Conservation (phyloP, 2,329 filamentous ascomycete species). For the Cercospora sp. region DNA sequence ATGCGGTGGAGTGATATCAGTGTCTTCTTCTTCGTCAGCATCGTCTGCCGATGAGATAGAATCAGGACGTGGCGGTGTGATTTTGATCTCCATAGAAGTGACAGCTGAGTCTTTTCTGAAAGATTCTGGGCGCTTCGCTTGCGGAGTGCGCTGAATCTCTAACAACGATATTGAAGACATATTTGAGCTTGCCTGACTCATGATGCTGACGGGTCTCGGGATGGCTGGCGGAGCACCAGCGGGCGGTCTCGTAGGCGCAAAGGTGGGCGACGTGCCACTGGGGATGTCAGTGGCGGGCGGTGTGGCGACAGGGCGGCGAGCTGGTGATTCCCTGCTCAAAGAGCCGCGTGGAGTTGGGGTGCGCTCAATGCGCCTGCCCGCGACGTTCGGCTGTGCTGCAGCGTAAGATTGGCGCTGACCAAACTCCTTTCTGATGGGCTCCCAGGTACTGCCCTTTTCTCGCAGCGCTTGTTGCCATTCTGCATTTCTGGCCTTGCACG, state of each 20-base stretch:
- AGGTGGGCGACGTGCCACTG: not conserved
- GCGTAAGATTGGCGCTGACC: not conserved
- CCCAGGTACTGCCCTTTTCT: conserved; percentile 9
- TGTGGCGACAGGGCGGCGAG: not conserved
- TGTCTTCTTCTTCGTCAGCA: not conserved
- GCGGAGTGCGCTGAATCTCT: not conserved
- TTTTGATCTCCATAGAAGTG: not conserved
- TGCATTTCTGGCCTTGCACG: not conserved
- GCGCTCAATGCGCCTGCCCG: not conserved
- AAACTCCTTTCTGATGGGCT: conserved; percentile 9
- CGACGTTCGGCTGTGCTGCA: not conserved
- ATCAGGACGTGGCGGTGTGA: not conserved
- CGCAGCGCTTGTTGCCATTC: conserved; percentile 7
- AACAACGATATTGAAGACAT: not conserved
- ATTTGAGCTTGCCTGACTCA: not conserved
- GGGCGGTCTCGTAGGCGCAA: not conserved
- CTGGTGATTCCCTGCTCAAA: not conserved
- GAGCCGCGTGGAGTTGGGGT: not conserved
- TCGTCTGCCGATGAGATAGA: not conserved
- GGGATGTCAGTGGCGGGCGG: not conserved
- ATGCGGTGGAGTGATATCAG: not conserved
- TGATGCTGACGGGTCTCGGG: not conserved
- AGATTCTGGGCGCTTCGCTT: not conserved
- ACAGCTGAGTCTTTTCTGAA: conserved; percentile 2
- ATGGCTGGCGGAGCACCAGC: not conserved